These are phyloP conservation scores for Komagataella mondaviorum DNA, from an alignment of 805 yeast species.

Conservation along the genomic window DNA sequence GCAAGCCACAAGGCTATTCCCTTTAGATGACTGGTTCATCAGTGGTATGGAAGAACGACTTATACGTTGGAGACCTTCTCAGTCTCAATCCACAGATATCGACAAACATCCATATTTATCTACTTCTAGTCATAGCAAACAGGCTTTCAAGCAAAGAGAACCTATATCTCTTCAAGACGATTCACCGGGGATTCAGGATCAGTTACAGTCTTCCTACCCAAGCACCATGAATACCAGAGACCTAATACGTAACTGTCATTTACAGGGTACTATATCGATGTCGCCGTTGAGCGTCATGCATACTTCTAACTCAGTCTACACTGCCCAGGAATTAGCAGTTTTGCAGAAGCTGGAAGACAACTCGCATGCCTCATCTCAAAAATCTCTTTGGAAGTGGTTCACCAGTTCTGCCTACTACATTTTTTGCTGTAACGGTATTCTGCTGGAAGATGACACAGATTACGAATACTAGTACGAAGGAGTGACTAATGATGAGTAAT, in stretches of 20 bases:
- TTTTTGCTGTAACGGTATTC: neutral
- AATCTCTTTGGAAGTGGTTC: neutral
- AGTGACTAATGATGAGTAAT: neutral
- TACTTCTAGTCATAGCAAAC: no score
- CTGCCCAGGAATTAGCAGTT: neutral
- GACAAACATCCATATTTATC: neutral
- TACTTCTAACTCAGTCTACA: neutral
- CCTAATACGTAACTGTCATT: neutral
- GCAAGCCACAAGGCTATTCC: constrained; percentile 16
- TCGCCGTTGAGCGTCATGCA: neutral
- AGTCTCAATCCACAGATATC: constrained; percentile 10
- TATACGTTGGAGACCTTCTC: constrained; percentile 20
- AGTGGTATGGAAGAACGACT: constrained; percentile 22
- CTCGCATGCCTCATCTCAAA: neutral
- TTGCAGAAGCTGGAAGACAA: neutral
- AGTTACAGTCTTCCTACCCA: neutral
- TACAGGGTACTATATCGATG: neutral
- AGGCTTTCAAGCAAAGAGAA: neutral
- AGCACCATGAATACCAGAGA: neutral
- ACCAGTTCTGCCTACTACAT: neutral
- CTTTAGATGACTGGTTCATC: constrained; percentile 11
- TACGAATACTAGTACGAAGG: neutral
- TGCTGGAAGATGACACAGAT: neutral
- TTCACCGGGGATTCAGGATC: neutral
- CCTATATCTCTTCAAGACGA: neutral